Conservation (phyloP, 768 basidiomycete genomes). For the Trametes villosa region DNA sequence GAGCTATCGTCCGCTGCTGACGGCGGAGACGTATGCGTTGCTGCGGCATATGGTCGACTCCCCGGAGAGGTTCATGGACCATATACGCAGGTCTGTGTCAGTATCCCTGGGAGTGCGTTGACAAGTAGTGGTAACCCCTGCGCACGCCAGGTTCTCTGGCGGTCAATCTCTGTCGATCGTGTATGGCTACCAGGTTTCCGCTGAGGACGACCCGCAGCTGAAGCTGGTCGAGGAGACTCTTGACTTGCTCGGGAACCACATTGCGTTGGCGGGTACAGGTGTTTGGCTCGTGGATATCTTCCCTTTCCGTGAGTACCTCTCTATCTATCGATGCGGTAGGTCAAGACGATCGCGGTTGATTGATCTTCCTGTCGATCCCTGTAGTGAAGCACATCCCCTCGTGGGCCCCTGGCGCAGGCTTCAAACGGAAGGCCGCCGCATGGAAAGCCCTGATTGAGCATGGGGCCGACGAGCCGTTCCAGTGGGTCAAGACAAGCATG, state of each 20-base stretch:
- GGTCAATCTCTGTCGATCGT: conserved; percentile 57
- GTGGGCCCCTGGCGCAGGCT: conserved; percentile 71
- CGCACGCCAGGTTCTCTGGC: conserved; percentile 48
- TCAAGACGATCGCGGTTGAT: conserved; percentile 32
- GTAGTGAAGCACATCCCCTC: conserved; percentile 57
- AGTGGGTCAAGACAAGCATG: conserved; percentile 58
- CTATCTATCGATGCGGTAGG: not conserved
- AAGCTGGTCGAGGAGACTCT: conserved; percentile 47
- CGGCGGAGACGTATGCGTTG: conserved; percentile 57
- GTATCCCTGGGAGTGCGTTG: not conserved
- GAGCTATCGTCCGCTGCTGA: conserved; percentile 58
- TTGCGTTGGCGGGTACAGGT: conserved; percentile 43
- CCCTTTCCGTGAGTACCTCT: conserved; percentile 36
- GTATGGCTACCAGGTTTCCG: conserved; percentile 58
- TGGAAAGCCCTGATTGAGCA: conserved; percentile 73
- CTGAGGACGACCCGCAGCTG: conserved; percentile 45
- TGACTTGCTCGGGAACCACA: conserved; percentile 45
- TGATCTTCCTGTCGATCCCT: not conserved
- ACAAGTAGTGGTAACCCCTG: not conserved
- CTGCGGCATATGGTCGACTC: conserved; percentile 54
- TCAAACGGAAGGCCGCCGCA: conserved; percentile 58
- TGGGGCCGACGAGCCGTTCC: conserved; percentile 66
- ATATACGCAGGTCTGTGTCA: conserved; percentile 36
- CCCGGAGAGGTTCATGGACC: conserved; percentile 39
- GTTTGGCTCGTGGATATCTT: conserved; percentile 50